Percentiles rank a stretch among this genome's conserved stretches.
phyloP scores from a whole-genome alignment of 2,329 filamentous ascomycete genomes.

The Proliferodiscus dingleyae region DNA sequence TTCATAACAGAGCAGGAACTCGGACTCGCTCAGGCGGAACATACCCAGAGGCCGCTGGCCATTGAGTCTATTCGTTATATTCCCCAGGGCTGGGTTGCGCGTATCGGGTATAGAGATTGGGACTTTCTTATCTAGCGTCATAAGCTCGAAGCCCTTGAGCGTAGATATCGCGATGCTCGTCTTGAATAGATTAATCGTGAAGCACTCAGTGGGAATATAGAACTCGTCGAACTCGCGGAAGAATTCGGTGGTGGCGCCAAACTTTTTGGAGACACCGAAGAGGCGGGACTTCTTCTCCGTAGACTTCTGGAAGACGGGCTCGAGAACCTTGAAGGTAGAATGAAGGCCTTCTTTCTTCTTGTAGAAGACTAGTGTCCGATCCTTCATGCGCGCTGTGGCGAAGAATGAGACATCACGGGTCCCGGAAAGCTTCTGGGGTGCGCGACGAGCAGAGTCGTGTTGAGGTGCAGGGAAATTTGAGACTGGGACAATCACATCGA shows the following conservation, averaged over 20 bases:
- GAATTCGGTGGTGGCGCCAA: conserved; percentile 77
- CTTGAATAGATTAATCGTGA: conserved; percentile 93
- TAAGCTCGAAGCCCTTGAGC: conserved; percentile 86
- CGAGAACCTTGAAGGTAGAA: conserved; percentile 93
- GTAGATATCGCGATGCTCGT: conserved; percentile 89
- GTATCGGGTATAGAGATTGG: conserved; percentile 91
- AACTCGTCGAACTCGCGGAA: conserved; percentile 99
- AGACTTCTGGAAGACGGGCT: conserved; percentile 91
- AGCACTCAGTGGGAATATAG: conserved; percentile 94
- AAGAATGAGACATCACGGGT: conserved; percentile 96
- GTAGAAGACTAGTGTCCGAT: conserved; percentile 90
- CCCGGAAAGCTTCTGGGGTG: conserved; percentile 84
- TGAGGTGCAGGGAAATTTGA: conserved; percentile 56
- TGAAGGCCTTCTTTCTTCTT: conserved; percentile 91
- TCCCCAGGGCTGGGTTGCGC: conserved; percentile 69
- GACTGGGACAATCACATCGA: conserved; percentile 73
- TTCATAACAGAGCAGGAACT: conserved; percentile 90
- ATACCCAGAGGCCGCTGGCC: conserved; percentile 87
- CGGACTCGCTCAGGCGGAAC: conserved; percentile 89
- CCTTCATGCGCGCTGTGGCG: conserved; percentile 94
- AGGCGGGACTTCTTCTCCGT: conserved; percentile 74
- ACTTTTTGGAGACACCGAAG: conserved; percentile 46
- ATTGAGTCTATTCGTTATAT: conserved; percentile 78
- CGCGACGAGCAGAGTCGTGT: conserved; percentile 70
- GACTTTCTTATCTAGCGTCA: conserved; percentile 95